phyloP scores from a whole-genome alignment of 306 rosid genomes.

The Vigna angularis region DNA sequence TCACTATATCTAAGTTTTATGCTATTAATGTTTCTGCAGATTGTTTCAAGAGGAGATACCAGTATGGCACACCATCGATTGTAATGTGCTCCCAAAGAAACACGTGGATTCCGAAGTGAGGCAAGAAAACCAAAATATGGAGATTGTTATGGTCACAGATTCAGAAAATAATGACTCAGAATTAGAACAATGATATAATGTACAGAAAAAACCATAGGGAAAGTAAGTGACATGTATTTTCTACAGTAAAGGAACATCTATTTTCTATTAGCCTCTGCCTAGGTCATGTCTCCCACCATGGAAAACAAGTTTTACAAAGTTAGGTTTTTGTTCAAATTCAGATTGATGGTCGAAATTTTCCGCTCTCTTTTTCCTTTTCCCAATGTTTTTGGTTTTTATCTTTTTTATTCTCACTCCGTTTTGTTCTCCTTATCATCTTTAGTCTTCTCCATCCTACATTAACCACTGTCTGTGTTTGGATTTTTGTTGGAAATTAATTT shows the following conservation, averaged over 20 bases:
- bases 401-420: too few species aligned
- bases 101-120: conserved; percentile 56
- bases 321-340: neutral
- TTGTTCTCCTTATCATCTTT: neutral
- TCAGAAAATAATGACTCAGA: conserved; percentile 60
- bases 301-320: neutral
- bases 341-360: neutral
- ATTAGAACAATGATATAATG: conserved; percentile 55
- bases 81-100: conserved; percentile 74
- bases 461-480: too few species aligned
- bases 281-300: neutral
- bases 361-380: too few species aligned
- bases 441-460: too few species aligned
- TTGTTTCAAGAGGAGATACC: conserved; percentile 95
- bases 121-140: conserved; percentile 45
- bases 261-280: neutral
- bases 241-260: neutral
- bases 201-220: neutral
- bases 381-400: too few species aligned
- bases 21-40: conserved; percentile 51
- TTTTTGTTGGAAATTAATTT: too few species aligned
- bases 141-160: conserved; percentile 67
- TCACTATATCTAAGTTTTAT: conserved; percentile 6
- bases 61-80: conserved; percentile 82
- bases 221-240: conserved; percentile 27